Conservation (phyloP, 306 rosid genomes). For the Gastrolobium villosum region DNA sequence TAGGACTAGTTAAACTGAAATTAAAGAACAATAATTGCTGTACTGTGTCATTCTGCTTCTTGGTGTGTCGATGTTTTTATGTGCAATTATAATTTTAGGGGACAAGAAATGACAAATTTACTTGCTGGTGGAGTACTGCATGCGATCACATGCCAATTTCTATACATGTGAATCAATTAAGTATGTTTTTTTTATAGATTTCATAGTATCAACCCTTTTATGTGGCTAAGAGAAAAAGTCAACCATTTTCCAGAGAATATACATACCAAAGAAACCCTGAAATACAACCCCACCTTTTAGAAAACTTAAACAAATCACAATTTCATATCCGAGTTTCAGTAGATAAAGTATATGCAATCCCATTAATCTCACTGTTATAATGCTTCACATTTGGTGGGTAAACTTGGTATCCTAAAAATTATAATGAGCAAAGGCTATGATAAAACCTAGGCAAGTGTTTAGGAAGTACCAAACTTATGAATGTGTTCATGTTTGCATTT, state of each 20-base stretch:
- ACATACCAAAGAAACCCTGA: neutral
- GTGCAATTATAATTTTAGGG: neutral
- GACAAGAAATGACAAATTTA: neutral
- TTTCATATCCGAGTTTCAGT: neutral
- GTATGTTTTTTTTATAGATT: neutral
- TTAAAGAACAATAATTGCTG: neutral
- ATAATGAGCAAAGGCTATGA: neutral
- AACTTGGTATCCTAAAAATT: neutral
- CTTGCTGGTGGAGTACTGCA: neutral
- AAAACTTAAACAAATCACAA: neutral
- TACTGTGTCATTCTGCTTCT: neutral
- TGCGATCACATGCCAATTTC: no score
- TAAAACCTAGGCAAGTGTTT: neutral
- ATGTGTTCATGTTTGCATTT: neutral
- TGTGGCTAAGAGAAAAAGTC: neutral
- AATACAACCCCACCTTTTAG: neutral
- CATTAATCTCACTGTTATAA: neutral
- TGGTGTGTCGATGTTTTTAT: neutral
- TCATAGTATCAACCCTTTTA: neutral
- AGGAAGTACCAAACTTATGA: no score
- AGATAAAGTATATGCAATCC: neutral
- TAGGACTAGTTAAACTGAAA: neutral
- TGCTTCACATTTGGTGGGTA: conserved; percentile 3
- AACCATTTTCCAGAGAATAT: neutral
- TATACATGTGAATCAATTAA: neutral